Percentiles rank a stretch among this genome's conserved stretches.
Evolutionary conservation across 2,329 filamentous ascomycete genomes (phyloP).

Genomic region (Verticillium isaacii): DNA sequence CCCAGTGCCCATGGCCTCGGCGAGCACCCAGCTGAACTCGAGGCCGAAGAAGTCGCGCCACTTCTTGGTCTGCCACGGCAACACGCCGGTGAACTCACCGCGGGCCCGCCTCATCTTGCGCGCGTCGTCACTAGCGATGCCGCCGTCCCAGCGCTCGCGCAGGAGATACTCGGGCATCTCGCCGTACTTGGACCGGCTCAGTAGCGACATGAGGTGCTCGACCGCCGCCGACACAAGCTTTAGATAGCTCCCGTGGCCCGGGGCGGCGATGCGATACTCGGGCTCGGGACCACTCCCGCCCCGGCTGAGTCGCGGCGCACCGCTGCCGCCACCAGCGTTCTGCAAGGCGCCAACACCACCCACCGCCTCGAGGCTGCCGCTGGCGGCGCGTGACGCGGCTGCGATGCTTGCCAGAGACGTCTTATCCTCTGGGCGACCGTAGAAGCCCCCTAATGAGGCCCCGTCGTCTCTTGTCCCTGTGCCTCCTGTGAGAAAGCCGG

Average conservation of each 20-base stretch:
- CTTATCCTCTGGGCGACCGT: constrained; percentile 46
- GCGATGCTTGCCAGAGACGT: constrained; percentile 57
- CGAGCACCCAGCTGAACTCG: constrained; percentile 66
- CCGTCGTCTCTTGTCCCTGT: constrained; percentile 20
- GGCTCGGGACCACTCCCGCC: constrained; percentile 29
- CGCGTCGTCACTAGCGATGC: constrained; percentile 42
- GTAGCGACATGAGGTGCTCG: constrained; percentile 53
- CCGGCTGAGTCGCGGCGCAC: constrained; percentile 22
- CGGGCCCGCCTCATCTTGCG: constrained; percentile 44
- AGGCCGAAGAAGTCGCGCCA: constrained; percentile 70
- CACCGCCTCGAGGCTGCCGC: constrained; percentile 64
- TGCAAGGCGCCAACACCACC: constrained; percentile 64
- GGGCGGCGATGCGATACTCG: constrained; percentile 51
- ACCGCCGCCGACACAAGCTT: constrained; percentile 60
- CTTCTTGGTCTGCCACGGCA: constrained; percentile 58
- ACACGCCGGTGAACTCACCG: constrained; percentile 51
- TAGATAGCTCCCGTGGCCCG: constrained; percentile 62
- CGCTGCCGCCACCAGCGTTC: constrained; percentile 54
- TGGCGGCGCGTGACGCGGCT: constrained; percentile 58
- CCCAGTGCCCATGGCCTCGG: constrained; percentile 66
- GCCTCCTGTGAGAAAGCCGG: constrained; percentile 60
- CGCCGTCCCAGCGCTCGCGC: constrained; percentile 67
- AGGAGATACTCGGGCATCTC: constrained; percentile 60
- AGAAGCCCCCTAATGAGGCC: constrained; percentile 16
- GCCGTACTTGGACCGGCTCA: constrained; percentile 54